A percentile compares a stretch with the other conserved stretches of the same genome.
Evolutionary conservation across 2,329 filamentous ascomycete species (phyloP).

Genomic region (Lasiodiplodia hormozganensis): DNA sequence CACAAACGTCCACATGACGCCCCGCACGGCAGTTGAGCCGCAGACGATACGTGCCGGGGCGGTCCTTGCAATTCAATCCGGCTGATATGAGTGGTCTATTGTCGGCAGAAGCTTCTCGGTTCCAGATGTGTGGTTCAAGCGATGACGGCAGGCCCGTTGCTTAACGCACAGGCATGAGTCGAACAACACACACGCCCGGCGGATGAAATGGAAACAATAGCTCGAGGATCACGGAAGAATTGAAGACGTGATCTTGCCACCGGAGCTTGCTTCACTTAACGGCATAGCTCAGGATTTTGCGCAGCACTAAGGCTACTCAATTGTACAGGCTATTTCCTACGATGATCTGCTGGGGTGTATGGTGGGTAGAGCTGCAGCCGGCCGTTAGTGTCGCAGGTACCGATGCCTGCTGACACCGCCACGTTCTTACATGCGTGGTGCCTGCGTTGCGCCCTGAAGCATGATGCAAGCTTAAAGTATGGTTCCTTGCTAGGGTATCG

Average conservation of each 20-base stretch:
- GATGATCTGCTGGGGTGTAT: neutral
- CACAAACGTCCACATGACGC: neutral
- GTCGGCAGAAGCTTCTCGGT: conserved; percentile 19
- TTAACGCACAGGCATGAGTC: neutral
- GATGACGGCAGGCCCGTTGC: neutral
- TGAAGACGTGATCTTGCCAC: neutral
- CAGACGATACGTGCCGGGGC: neutral
- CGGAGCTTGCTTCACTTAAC: neutral
- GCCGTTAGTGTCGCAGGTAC: conserved; percentile 9
- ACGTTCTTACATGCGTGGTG: conserved; percentile 9
- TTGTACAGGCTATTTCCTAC: neutral
- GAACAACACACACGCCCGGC: neutral
- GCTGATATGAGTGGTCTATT: conserved; percentile 6
- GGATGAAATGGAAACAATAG: neutral
- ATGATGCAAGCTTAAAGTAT: conserved; percentile 5
- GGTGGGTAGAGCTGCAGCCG: neutral
- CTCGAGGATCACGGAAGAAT: neutral
- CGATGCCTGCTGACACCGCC: neutral
- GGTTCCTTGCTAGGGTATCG: neutral
- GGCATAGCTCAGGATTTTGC: neutral
- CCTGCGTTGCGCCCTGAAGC: conserved; percentile 4
- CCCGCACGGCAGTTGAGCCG: neutral
- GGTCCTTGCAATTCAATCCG: neutral
- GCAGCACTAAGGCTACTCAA: neutral
- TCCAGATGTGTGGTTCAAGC: conserved; percentile 1